Conservation (phyloP, 1,139 yeast species). For the Eremothecium cymbalariae region DNA sequence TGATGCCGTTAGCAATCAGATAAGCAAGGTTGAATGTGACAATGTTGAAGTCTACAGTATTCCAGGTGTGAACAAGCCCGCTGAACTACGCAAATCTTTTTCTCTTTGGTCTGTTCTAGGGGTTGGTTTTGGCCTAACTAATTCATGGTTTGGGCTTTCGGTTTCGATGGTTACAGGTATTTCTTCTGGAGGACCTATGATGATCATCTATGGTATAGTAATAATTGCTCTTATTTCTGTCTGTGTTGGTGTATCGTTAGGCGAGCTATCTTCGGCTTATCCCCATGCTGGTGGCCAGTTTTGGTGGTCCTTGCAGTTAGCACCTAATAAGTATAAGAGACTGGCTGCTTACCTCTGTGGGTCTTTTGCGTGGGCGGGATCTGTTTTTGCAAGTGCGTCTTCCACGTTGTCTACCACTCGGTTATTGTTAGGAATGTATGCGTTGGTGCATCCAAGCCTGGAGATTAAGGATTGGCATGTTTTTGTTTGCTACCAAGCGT, state of each 20-base stretch:
- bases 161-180: conserved; percentile 44
- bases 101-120: conserved; percentile 47
- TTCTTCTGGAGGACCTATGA: conserved; percentile 52
- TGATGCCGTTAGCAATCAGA: no score
- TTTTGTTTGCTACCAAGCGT: conserved; percentile 44
- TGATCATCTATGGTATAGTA: conserved; percentile 59
- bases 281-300: conserved; percentile 66
- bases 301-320: conserved; percentile 52
- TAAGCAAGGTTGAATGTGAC: no score
- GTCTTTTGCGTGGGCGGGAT: conserved; percentile 52
- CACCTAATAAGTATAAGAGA: conserved; percentile 43
- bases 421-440: conserved; percentile 49
- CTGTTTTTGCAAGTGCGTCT: conserved; percentile 52
- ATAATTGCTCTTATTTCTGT: conserved; percentile 48
- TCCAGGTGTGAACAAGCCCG: no score
- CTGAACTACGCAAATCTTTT: conserved; percentile 33
- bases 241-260: conserved; percentile 45
- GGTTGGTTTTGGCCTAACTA: conserved; percentile 63
- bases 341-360: conserved; percentile 53
- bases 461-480: conserved; percentile 49
- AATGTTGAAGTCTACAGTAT: no score
- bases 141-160: conserved; percentile 48
- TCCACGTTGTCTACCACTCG: conserved; percentile 48
- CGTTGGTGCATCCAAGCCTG: conserved; percentile 40
- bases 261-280: conserved; percentile 48